phyloP scores from a whole-genome alignment of 140 eudicot species.

The Oenanthe javanica region DNA sequence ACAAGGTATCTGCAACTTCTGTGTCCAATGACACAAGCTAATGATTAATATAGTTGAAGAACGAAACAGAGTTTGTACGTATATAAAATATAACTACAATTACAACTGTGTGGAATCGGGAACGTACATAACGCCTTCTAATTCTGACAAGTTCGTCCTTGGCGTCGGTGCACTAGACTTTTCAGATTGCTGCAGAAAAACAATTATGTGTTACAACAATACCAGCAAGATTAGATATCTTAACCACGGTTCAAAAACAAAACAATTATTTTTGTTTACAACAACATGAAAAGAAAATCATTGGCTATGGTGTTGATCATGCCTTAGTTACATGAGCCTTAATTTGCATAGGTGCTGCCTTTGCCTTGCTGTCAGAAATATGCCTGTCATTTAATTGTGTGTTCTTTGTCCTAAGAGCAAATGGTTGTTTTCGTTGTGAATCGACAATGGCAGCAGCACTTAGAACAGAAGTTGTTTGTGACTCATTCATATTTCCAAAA shows the following conservation, averaged over 20 bases:
- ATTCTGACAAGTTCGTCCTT: constrained; percentile 27
- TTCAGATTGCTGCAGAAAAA: constrained; percentile 36
- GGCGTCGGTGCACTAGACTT: constrained; percentile 34
- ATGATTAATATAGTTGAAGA: neutral
- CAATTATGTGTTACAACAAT: neutral
- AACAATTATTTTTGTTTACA: neutral
- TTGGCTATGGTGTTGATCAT: neutral
- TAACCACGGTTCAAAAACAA: neutral
- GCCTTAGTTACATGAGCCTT: constrained; percentile 46
- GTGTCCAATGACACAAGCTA: neutral
- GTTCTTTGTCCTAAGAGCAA: constrained; percentile 2
- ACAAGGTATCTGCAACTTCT: neutral
- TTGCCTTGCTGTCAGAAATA: neutral
- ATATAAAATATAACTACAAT: neutral
- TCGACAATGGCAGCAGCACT: neutral
- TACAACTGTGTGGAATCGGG: constrained; percentile 3
- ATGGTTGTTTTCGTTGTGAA: neutral
- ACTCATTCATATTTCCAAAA: constrained; percentile 27
- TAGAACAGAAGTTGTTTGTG: constrained; percentile 8
- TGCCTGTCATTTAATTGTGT: neutral
- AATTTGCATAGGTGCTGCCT: constrained; percentile 10
- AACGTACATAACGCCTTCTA: constrained; percentile 58
- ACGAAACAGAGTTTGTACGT: constrained; percentile 1
- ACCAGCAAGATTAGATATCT: neutral
- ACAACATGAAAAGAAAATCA: neutral